Evolutionary conservation across 2,329 filamentous ascomycete genomes (phyloP), one percentile per base, ranked within the genome.

Genomic region (Pestalotiopsis fici): DNA sequence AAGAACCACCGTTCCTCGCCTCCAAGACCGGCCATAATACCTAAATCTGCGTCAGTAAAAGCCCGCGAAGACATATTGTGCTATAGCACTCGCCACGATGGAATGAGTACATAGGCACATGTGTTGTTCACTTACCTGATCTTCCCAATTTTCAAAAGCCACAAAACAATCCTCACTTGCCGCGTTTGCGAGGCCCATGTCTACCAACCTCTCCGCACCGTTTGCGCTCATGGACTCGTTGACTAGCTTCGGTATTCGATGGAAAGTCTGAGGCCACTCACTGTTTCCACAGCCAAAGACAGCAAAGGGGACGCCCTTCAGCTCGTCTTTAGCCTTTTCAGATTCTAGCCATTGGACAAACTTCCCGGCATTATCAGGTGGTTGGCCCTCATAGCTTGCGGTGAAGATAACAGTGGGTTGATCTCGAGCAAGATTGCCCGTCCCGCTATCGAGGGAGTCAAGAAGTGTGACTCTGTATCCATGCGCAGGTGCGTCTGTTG

Each of bases 371-470:
- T 95, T 94, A 69, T 93, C 90, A 0, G 91, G 88, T 0, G 92
- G 90, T 65, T 92, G 85, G 0, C 92, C 92, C 73, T 95, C 92
- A 71, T 94, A 95, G 1, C 88, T 90, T 0, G 92, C 23, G 11
- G 89, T 90, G 69, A 95, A 84, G 61, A 94, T 84, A 27, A 93
- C 80, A 0, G 92, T 83, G 0, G 91, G 91, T 6, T 86, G 83
- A 28, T 87, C 83, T 62, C 82, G 87, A 0, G 90, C 86, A 0
- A 94, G 75, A 2, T 86, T 84, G 60, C 88, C 85, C 21, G 86
- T 87, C 0, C 88, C 90, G 0, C 84, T 82, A 73, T 94, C 90
- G 50, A 94, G 78, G 1, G 85, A 83, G 25, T 86, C 83, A 1
- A 91, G 79, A 13, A 13, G 57, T 3, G 81, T 82, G 2, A 79